Evolutionary conservation across 2,329 filamentous ascomycete species (phyloP), one percentile per base, ranked within the genome.

Genomic region (Paecilomyces fulvus): DNA sequence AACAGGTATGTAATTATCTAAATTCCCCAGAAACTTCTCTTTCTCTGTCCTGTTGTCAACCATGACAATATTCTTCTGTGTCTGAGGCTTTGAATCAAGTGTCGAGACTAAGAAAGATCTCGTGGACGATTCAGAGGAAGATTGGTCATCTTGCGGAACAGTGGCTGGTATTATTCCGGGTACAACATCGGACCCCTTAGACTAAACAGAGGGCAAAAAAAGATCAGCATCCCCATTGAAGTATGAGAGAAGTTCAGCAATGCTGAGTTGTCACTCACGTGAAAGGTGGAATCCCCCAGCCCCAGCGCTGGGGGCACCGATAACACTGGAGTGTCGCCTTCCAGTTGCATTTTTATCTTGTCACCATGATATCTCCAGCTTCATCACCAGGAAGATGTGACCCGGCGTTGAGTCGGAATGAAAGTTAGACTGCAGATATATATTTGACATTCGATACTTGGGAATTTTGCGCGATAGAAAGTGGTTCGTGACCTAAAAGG

Each of bases 1-100:
- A n/a, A 70, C 66, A 11, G 68, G 63, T 23, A 73, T 65, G 49
- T 67, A 72, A 10, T 61, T 53, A 6, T 57, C 52, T 20, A 62
- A 17, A 14, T 64, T 60, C 46, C 59, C 57, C 12, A 61, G 33
- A 17, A 53, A 25, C 3, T 56, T 12, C 53, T 48, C 52, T 11
- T 55, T 60, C 25, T 62, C 58, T 8, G 55, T n/a, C 30, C 55
- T 33, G 7, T 23, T 28, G 51, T 37, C 51, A 23, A 43, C 4
- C 37, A 43, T 9, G 14, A 8, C 17, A 8, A 17, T n/a, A 5
- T 43, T 43, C 3, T 17, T 43, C 37, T 43, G 37, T 17, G 37
- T 17, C 14, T 43, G n/a, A 9, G 6, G 6, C 5, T 9, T 8
- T 43, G 37, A 20, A 17, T 28, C 25, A 28, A 17, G n/a, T 8